These are phyloP conservation scores for Isochrysis galbana DNA, from an alignment of 78 protist genomes.

Conservation along the genomic window DNA sequence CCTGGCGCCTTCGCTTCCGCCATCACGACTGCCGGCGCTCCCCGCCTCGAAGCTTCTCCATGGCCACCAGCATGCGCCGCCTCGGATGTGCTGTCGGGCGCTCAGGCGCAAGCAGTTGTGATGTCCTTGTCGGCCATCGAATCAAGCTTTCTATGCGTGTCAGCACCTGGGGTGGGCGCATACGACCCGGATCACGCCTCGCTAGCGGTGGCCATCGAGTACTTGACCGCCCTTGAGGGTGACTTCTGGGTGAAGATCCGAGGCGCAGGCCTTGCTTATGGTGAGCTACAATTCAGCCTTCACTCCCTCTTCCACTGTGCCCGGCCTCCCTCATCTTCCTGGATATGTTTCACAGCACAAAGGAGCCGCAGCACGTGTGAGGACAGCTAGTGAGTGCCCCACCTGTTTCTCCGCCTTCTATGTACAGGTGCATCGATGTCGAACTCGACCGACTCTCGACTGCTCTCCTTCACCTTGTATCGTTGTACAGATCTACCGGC, in stretches of 20 bases:
- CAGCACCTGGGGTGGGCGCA: not conserved
- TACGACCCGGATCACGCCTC: not conserved
- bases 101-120: not conserved
- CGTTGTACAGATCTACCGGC: not conserved
- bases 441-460: not conserved
- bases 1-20: too few relatives aligned
- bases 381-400: not conserved
- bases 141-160: not conserved
- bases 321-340: not conserved
- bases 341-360: not conserved
- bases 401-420: not conserved
- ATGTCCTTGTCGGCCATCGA: not conserved
- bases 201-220: constrained; percentile 3
- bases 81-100: not conserved
- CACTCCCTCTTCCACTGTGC: not conserved
- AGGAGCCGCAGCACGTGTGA: not conserved
- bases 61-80: too few relatives aligned
- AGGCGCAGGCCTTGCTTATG: constrained; percentile 15
- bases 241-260: constrained; percentile 14
- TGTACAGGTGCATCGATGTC: not conserved
- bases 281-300: not conserved
- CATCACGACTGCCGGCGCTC: too few relatives aligned
- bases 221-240: constrained; percentile 31
- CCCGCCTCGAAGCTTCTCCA: too few relatives aligned
- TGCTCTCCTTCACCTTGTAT: not conserved